Conservation (phyloP, 1,284 basidiomycete species). For the Flammula alnicola region DNA sequence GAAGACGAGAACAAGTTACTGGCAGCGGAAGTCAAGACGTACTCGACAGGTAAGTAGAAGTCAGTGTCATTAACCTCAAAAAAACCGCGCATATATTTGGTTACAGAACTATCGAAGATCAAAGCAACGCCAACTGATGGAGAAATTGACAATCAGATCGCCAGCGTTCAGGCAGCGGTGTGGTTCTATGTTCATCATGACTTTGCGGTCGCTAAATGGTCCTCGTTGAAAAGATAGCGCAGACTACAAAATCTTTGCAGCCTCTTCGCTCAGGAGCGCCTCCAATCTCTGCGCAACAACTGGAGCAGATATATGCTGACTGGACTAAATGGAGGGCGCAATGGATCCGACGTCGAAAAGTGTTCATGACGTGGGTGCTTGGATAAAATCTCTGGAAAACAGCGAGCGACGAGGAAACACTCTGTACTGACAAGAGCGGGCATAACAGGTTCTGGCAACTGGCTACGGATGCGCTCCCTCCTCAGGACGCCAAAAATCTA, state of each 20-base stretch:
- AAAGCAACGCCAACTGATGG: slow-evolving; percentile 69
- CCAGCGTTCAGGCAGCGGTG: slow-evolving; percentile 49
- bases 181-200: slow-evolving; percentile 11
- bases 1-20: slow-evolving; percentile 67
- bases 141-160: slow-evolving; percentile 59
- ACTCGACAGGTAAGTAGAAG: slow-evolving; percentile 51
- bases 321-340: slow-evolving; percentile 75
- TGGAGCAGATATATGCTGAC: slow-evolving; percentile 62
- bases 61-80: neutral
- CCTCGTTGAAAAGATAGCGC: slow-evolving; percentile 47
- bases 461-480: slow-evolving; percentile 66
- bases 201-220: slow-evolving; percentile 8
- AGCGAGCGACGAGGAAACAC: no score
- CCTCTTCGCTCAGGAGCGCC: slow-evolving; percentile 70
- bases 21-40: slow-evolving; percentile 52
- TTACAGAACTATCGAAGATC: slow-evolving; percentile 65
- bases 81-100: slow-evolving; percentile 19
- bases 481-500: slow-evolving; percentile 63
- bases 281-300: slow-evolving; percentile 68
- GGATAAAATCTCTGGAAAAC: no score
- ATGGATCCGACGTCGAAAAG: slow-evolving; percentile 71
- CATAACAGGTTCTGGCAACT: slow-evolving; percentile 74
- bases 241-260: slow-evolving; percentile 53
- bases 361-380: slow-evolving; percentile 65
- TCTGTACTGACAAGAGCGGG: neutral